These are phyloP conservation scores for Lipomyces yamanashiensis DNA, from an alignment of 805 yeast species.

Conservation along the genomic window DNA sequence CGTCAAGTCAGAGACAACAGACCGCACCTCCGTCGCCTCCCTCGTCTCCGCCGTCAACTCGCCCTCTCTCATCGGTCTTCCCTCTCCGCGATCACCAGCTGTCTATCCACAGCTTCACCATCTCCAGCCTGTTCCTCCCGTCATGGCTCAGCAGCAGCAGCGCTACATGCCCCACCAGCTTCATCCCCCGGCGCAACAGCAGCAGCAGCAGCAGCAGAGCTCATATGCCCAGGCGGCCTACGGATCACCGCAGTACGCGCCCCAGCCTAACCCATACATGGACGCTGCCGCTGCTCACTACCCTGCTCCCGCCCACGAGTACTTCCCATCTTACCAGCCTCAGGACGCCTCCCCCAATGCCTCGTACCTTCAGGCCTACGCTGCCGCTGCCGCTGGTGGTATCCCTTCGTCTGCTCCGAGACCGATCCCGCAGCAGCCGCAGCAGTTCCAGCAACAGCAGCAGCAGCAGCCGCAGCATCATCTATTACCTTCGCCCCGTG, in stretches of 20 bases:
- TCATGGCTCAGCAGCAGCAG: constrained; percentile 15
- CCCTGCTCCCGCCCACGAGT: constrained; percentile 9
- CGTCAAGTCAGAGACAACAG: constrained; percentile 32
- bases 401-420: constrained; percentile 14
- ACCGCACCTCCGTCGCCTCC: constrained; percentile 37
- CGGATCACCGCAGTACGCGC: constrained; percentile 25
- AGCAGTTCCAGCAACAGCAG: not conserved
- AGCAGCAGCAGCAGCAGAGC: constrained; percentile 13
- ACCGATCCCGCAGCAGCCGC: constrained; percentile 4
- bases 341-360: constrained; percentile 2
- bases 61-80: constrained; percentile 35
- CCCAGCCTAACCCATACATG: constrained; percentile 10
- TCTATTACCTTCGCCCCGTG: constrained; percentile 7
- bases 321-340: constrained; percentile 9
- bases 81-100: constrained; percentile 36
- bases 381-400: constrained; percentile 31
- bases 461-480: constrained; percentile 12
- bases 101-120: constrained; percentile 18
- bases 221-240: constrained; percentile 28
- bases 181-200: constrained; percentile 12
- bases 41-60: constrained; percentile 33
- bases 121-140: constrained; percentile 1
- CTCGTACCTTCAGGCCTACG: constrained; percentile 23
- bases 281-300: constrained; percentile 8
- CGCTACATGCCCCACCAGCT: constrained; percentile 12